phyloP scores from a whole-genome alignment of 1,284 basidiomycete species.

The Sphagnurus paluster region DNA sequence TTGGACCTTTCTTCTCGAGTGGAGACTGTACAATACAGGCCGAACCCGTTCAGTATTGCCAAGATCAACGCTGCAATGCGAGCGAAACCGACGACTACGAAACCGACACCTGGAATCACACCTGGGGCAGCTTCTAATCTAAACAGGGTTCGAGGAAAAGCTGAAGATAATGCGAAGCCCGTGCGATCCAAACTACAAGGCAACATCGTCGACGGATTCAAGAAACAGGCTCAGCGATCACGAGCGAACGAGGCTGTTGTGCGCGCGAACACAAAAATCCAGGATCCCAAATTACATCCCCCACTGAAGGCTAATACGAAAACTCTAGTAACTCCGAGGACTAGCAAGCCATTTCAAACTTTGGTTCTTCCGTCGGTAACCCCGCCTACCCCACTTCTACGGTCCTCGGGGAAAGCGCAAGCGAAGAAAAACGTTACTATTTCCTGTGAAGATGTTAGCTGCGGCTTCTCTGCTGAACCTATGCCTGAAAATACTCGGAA shows the following conservation, averaged over 20 bases:
- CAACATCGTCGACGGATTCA: slow-evolving; percentile 31
- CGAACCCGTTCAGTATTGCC: slow-evolving; percentile 76
- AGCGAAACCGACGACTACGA: background rate
- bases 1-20: slow-evolving; percentile 59
- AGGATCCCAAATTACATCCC: no score
- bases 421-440: no score
- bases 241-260: background rate
- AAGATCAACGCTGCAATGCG: slow-evolving; percentile 68
- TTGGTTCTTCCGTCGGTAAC: background rate
- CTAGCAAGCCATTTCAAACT: no score
- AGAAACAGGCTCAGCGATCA: slow-evolving; percentile 22
- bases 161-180: slow-evolving; percentile 3
- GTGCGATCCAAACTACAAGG: slow-evolving; percentile 5
- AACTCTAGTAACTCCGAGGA: no score
- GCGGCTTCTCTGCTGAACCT: background rate
- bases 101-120: slow-evolving; percentile 1
- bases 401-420: no score
- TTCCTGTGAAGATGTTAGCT: no score
- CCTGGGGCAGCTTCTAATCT: background rate
- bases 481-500: no score
- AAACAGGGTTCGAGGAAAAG: background rate
- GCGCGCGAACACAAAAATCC: no score
- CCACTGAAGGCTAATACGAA: no score
- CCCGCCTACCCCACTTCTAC: no score
- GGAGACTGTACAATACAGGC: slow-evolving; percentile 60